Evolutionary conservation across 2,329 filamentous ascomycete species (phyloP).

Genomic region (Alternaria rosae): DNA sequence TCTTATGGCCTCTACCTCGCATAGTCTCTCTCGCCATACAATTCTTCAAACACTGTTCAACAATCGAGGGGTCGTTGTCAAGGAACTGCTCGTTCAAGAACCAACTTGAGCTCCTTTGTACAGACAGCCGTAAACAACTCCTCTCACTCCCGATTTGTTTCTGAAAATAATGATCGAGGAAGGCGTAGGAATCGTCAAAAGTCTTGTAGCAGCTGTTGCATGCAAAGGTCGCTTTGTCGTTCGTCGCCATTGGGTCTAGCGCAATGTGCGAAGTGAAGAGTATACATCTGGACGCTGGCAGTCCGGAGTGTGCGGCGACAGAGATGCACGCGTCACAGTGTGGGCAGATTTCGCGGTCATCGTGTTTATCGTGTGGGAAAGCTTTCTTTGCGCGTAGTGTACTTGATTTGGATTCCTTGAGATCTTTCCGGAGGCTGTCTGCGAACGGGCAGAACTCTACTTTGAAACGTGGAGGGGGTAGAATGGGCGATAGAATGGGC

Average conservation of each 20-base stretch:
- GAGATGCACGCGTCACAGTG: slow-evolving; percentile 41
- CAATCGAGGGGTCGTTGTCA: slow-evolving; percentile 32
- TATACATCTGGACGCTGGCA: slow-evolving; percentile 39
- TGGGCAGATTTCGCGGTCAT: slow-evolving; percentile 46
- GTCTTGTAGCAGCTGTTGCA: slow-evolving; percentile 48
- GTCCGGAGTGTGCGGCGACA: slow-evolving; percentile 42
- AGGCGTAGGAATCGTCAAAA: slow-evolving; percentile 46
- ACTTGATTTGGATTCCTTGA: slow-evolving; percentile 23
- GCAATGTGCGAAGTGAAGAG: slow-evolving; percentile 43
- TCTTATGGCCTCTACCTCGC: slow-evolving; percentile 26
- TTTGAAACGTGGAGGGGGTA: slow-evolving; percentile 46
- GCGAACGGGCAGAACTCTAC: slow-evolving; percentile 45
- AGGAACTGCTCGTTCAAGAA: slow-evolving; percentile 26
- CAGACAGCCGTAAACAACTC: slow-evolving; percentile 33
- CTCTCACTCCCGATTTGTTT: slow-evolving; percentile 43
- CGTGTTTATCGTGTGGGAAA: slow-evolving; percentile 37
- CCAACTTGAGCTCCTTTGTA: slow-evolving; percentile 19
- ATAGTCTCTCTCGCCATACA: slow-evolving; percentile 42
- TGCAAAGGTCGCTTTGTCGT: slow-evolving; percentile 39
- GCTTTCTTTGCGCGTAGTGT: slow-evolving; percentile 37
- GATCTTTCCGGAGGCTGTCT: slow-evolving; percentile 36
- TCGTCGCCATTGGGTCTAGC: slow-evolving; percentile 1
- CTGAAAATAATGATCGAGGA: slow-evolving; percentile 46
- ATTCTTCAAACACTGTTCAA: slow-evolving; percentile 44
- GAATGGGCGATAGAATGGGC: slow-evolving; percentile 25